Conservation (phyloP, 2,329 filamentous ascomycete species). For the Sporothrix mexicana region DNA sequence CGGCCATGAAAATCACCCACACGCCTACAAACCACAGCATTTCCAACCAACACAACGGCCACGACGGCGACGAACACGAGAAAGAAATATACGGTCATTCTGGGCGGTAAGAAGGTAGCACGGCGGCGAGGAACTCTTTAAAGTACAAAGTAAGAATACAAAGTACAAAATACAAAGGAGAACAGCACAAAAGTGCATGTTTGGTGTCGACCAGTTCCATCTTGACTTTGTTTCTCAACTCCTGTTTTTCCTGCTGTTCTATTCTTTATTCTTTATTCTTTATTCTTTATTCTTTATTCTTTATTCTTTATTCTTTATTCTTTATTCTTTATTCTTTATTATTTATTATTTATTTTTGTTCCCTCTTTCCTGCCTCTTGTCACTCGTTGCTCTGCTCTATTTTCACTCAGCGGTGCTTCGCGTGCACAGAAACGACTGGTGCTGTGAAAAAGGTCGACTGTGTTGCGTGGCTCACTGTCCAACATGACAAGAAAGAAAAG, state of each 20-base stretch:
- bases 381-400: constrained; percentile 13
- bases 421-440: not conserved
- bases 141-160: not conserved
- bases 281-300: too few relatives aligned
- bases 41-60: not conserved
- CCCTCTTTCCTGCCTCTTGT: not conserved
- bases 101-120: not conserved
- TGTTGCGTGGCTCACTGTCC: not conserved
- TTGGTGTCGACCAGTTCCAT: too few relatives aligned
- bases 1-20: not conserved
- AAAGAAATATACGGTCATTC: not conserved
- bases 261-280: too few relatives aligned
- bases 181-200: too few relatives aligned
- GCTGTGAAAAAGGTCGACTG: not conserved
- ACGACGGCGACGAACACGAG: not conserved
- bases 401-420: constrained; percentile 7
- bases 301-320: too few relatives aligned
- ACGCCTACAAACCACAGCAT: not conserved
- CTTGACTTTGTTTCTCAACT: too few relatives aligned
- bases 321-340: too few relatives aligned
- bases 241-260: too few relatives aligned
- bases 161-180: not conserved
- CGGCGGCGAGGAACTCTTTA: not conserved
- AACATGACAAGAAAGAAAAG: not conserved
- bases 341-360: too few relatives aligned